phyloP scores from a whole-genome alignment of 2,329 filamentous ascomycete genomes.

The Meredithiella fracta region DNA sequence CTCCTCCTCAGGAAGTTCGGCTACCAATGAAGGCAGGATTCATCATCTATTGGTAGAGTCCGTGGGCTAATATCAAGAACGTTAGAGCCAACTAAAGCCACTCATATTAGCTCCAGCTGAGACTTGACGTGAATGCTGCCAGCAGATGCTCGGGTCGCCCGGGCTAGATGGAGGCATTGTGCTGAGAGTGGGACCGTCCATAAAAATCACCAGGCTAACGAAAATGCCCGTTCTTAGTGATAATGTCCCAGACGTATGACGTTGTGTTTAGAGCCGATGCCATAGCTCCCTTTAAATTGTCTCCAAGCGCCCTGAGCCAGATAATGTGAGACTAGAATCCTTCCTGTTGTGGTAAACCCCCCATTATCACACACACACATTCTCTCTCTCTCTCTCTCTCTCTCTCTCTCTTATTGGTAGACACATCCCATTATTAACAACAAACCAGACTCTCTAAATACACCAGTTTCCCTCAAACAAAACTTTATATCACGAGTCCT shows the following conservation, averaged over 20 bases:
- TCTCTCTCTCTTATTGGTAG: neutral
- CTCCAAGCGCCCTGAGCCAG: neutral
- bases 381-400: no score
- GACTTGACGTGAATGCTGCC: neutral
- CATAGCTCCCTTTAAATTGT: neutral
- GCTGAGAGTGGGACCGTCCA: neutral
- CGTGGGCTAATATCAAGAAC: no score
- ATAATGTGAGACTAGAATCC: no score
- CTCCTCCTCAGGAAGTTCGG: no score
- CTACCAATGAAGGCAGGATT: no score
- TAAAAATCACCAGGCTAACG: neutral
- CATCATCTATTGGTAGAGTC: no score
- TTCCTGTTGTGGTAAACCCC: no score
- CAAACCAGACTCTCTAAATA: neutral
- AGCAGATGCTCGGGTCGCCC: neutral
- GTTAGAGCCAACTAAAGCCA: no score
- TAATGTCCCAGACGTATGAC: neutral
- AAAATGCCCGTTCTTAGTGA: neutral
- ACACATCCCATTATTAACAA: neutral
- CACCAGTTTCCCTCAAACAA: no score
- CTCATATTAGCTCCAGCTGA: neutral
- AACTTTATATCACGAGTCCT: neutral
- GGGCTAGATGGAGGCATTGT: neutral
- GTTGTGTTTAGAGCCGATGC: neutral
- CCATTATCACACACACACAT: no score